Percentiles rank a stretch among this genome's conserved stretches.
These are phyloP conservation scores for Moricandia moricandioides DNA, from an alignment of 345 rosid species.

Conservation along the genomic window DNA sequence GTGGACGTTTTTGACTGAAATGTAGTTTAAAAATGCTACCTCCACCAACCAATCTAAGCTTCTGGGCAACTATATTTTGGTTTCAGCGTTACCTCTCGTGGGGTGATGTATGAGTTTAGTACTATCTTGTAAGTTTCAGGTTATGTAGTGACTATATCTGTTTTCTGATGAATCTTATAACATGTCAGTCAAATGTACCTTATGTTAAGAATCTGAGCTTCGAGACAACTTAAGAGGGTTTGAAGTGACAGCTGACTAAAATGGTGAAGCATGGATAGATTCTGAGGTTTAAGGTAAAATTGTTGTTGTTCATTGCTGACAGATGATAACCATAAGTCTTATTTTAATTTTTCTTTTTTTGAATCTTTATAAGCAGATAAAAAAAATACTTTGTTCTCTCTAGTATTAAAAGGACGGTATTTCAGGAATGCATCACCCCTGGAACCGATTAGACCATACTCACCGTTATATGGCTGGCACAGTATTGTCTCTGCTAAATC, in stretches of 20 bases:
- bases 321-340: neutral
- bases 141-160: neutral
- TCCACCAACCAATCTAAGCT: neutral
- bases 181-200: conserved; percentile 68
- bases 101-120: neutral
- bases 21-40: neutral
- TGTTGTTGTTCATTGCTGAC: conserved; percentile 16
- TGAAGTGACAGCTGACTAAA: conserved; percentile 64
- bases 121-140: neutral
- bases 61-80: neutral
- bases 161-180: neutral
- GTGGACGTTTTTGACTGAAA: neutral
- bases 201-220: conserved; percentile 88
- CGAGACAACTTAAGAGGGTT: conserved; percentile 71
- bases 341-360: too few relatives aligned
- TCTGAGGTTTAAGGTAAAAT: conserved; percentile 63
- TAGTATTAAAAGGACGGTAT: too few relatives aligned
- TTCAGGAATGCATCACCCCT: too few relatives aligned
- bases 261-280: conserved; percentile 69
- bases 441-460: too few relatives aligned
- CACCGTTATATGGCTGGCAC: too few relatives aligned
- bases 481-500: too few relatives aligned
- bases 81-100: neutral
- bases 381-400: too few relatives aligned
- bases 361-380: neutral